A percentile compares a stretch with the other conserved stretches of the same genome.
Evolutionary conservation across 2,329 filamentous ascomycete species (phyloP).

Genomic region (Botrytis tulipae): DNA sequence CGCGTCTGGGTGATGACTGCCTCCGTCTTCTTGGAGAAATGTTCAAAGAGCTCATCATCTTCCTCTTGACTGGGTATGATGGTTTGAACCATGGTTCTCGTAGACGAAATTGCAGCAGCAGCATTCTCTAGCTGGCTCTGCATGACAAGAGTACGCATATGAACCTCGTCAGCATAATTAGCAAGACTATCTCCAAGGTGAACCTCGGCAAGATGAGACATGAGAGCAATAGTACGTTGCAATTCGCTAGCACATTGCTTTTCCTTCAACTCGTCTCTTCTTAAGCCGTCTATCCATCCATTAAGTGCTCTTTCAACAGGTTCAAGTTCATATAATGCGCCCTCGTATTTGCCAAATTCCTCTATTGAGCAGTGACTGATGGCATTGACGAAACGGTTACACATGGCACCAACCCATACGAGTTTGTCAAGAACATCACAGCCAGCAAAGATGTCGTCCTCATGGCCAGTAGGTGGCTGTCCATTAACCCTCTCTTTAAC

Average conservation of each 20-base stretch:
- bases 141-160: conserved; percentile 73
- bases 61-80: conserved; percentile 57
- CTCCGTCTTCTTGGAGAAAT: conserved; percentile 71
- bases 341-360: conserved; percentile 75
- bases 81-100: conserved; percentile 65
- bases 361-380: conserved; percentile 76
- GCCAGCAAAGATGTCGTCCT: conserved; percentile 76
- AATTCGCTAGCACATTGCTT: conserved; percentile 78
- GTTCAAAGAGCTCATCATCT: conserved; percentile 64
- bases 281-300: conserved; percentile 79
- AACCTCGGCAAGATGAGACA: conserved; percentile 81
- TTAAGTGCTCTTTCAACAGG: conserved; percentile 89
- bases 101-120: conserved; percentile 62
- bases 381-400: conserved; percentile 76
- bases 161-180: conserved; percentile 73
- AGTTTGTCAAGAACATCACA: conserved; percentile 84
- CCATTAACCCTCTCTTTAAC: conserved; percentile 75
- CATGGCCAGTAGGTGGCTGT: conserved; percentile 62
- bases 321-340: conserved; percentile 81
- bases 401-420: conserved; percentile 78
- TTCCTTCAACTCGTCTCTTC: conserved; percentile 82
- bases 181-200: conserved; percentile 69
- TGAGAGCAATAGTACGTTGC: conserved; percentile 78
- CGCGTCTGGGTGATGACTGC: conserved; percentile 71
- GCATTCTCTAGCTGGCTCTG: conserved; percentile 81